Conservation (phyloP, 2,329 filamentous ascomycete genomes). For the Ploettnerulaceae sp. region DNA sequence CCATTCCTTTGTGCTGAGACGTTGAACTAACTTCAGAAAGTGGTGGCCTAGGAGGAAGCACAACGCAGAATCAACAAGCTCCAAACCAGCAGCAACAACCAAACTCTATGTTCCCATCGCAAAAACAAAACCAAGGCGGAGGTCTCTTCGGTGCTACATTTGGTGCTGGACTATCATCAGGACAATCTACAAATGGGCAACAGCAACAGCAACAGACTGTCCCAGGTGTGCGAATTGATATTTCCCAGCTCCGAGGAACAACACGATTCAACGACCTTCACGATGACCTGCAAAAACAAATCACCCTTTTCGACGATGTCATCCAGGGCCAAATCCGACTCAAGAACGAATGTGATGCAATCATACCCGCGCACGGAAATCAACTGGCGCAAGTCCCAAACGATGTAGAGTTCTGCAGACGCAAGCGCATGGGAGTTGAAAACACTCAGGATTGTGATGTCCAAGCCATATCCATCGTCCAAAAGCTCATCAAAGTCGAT, state of each 20-base stretch:
- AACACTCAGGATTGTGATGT: conserved; percentile 59
- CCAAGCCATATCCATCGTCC: conserved; percentile 51
- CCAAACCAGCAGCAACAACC: conserved; percentile 19
- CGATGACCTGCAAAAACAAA: conserved; percentile 72
- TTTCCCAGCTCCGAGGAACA: conserved; percentile 73
- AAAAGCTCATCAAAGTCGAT: conserved; percentile 57
- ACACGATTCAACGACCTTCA: conserved; percentile 89
- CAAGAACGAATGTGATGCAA: conserved; percentile 70
- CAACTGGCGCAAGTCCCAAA: conserved; percentile 60
- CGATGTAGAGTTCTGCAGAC: conserved; percentile 59
- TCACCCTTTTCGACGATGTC: conserved; percentile 71
- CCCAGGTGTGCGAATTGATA: conserved; percentile 72
- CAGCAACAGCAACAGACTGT: conserved; percentile 49
- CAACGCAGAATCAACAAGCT: conserved; percentile 25
- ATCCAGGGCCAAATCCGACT: conserved; percentile 77
- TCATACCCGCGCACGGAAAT: conserved; percentile 57
- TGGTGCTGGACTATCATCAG: conserved; percentile 36
- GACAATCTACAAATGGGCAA: conserved; percentile 39
- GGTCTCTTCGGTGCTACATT: conserved; percentile 30
- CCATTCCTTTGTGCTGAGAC: conserved; percentile 1
- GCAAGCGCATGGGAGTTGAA: conserved; percentile 59
- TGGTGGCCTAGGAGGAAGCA: conserved; percentile 21
- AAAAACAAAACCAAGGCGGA: conserved; percentile 16
- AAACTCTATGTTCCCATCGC: conserved; percentile 22
- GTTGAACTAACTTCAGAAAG: conserved; percentile 19